Percentiles rank a stretch among this genome's conserved stretches.
Evolutionary conservation across 768 basidiomycete species (phyloP).

Genomic region (Porphyrellus cyaneotinctus): DNA sequence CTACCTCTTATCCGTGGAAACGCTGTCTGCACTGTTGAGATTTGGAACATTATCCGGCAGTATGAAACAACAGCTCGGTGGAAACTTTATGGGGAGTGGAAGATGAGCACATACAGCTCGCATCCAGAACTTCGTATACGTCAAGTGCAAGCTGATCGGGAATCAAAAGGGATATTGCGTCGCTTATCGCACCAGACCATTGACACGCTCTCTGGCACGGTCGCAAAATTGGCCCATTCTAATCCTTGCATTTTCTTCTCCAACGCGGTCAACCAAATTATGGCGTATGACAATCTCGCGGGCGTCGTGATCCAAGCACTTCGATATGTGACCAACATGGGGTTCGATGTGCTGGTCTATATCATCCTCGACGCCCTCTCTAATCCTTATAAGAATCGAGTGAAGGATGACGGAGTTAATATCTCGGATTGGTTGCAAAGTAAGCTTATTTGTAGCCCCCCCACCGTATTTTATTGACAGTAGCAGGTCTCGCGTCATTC

Average conservation of each 20-base stretch:
- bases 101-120: constrained; percentile 60
- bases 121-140: constrained; percentile 80
- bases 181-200: constrained; percentile 82
- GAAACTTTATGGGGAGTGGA: constrained; percentile 96
- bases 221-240: constrained; percentile 91
- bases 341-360: constrained; percentile 90
- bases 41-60: constrained; percentile 85
- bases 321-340: constrained; percentile 86
- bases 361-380: constrained; percentile 84
- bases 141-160: constrained; percentile 77
- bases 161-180: constrained; percentile 85
- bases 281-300: constrained; percentile 94
- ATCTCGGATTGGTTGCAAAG: constrained; percentile 90
- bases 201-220: constrained; percentile 77
- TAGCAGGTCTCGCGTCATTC: constrained; percentile 83
- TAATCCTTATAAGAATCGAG: constrained; percentile 72
- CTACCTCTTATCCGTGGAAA: constrained; percentile 82
- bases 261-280: constrained; percentile 88
- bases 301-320: constrained; percentile 85
- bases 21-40: constrained; percentile 83
- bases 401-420: constrained; percentile 91
- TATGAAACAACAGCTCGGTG: constrained; percentile 81
- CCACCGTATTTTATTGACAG: constrained; percentile 18
- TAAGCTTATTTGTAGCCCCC: constrained; percentile 40
- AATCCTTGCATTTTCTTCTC: constrained; percentile 91